A percentile compares a stretch with the other conserved stretches of the same genome.
These are phyloP conservation scores for Hortaea werneckii DNA, from an alignment of 2,329 filamentous ascomycete species.

Conservation along the genomic window DNA sequence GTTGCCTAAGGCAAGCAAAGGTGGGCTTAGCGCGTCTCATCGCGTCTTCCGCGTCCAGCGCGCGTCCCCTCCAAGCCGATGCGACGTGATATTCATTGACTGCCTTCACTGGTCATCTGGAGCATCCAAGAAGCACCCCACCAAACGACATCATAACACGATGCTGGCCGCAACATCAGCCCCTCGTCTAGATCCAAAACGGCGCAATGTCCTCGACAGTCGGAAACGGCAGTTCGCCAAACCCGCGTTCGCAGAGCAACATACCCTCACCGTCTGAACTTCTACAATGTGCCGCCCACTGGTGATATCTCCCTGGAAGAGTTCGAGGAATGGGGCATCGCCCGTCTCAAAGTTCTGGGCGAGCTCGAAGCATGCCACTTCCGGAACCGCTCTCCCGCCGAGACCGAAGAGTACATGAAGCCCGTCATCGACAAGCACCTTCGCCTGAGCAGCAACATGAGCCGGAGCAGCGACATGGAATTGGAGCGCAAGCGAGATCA, in stretches of 20 bases:
- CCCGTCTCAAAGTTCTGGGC: conserved; percentile 73
- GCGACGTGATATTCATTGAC: too few species aligned
- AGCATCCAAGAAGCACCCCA: too few species aligned
- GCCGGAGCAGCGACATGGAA: conserved; percentile 47
- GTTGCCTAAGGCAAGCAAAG: too few species aligned
- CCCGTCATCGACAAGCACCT: conserved; percentile 80
- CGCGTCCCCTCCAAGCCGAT: too few species aligned
- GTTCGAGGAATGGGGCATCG: conserved; percentile 98
- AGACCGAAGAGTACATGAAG: conserved; percentile 75
- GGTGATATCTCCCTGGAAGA: conserved; percentile 92
- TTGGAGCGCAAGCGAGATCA: conserved; percentile 84
- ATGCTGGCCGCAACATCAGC: conserved; percentile 22
- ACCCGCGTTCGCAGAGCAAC: conserved; percentile 65
- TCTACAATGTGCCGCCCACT: conserved; percentile 79
- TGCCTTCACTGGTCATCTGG: too few species aligned
- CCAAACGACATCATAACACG: not conserved
- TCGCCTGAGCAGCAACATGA: conserved; percentile 66
- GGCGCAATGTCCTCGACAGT: conserved; percentile 64
- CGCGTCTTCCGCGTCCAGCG: too few species aligned
- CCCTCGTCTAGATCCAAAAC: conserved; percentile 51
- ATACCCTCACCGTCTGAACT: conserved; percentile 82
- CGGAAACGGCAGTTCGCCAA: conserved; percentile 81
- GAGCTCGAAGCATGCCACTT: conserved; percentile 92
- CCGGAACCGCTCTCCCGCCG: conserved; percentile 74
- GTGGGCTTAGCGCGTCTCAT: too few species aligned